A percentile compares a stretch with the other conserved stretches of the same genome.
phyloP scores from a whole-genome alignment of 768 basidiomycete species.

The Mycena indigotica region DNA sequence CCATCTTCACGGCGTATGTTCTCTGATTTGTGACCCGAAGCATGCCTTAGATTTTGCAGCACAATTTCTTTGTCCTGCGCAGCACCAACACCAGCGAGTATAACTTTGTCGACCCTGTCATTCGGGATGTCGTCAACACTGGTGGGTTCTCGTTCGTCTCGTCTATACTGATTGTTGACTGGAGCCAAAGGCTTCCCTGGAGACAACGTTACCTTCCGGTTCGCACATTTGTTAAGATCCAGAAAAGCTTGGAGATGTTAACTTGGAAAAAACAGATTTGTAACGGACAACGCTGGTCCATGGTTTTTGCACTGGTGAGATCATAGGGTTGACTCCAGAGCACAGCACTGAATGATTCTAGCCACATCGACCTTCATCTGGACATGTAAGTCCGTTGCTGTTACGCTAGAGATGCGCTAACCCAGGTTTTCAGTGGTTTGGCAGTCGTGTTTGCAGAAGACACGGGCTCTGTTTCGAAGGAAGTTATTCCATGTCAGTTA shows the following conservation, averaged over 20 bases:
- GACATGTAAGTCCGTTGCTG: conserved; percentile 29
- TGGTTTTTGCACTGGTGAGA: conserved; percentile 35
- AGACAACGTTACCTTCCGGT: conserved; percentile 35
- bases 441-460: conserved; percentile 44
- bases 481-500: conserved; percentile 26
- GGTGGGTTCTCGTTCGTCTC: conserved; percentile 20
- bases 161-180: background rate
- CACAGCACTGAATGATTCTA: conserved; percentile 14
- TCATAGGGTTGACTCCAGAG: background rate
- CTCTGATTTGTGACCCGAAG: background rate
- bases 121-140: conserved; percentile 54
- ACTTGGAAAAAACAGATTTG: no score
- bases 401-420: conserved; percentile 1
- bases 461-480: conserved; percentile 21
- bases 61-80: conserved; percentile 41
- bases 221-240: background rate
- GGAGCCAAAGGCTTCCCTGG: conserved; percentile 15
- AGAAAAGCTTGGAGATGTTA: no score
- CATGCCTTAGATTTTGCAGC: conserved; percentile 23
- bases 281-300: conserved; percentile 41
- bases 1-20: conserved; percentile 36
- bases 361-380: conserved; percentile 43
- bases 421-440: conserved; percentile 30
- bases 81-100: conserved; percentile 33
- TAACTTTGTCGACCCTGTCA: conserved; percentile 48